Evolutionary conservation across 1,284 basidiomycete species (phyloP).

Genomic region (Boletus smithii): DNA sequence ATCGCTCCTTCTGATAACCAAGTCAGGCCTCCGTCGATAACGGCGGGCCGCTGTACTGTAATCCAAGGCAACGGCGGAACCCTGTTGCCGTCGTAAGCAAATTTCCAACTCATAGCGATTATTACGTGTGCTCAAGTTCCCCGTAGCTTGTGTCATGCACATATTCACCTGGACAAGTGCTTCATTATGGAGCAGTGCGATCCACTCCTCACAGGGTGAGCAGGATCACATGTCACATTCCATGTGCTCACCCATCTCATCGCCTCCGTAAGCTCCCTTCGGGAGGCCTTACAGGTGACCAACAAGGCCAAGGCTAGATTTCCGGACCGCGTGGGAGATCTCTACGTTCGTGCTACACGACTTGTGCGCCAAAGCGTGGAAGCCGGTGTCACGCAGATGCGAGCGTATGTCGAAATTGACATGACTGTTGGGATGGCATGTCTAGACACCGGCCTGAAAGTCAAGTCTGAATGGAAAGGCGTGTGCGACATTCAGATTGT

Average conservation of each 20-base stretch:
- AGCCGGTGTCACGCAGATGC: conserved; percentile 59
- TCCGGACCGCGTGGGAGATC: conserved; percentile 40
- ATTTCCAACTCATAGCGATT: background rate
- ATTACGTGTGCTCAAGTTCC: conserved; percentile 8
- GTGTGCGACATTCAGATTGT: conserved; percentile 56
- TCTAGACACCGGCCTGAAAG: conserved; percentile 46
- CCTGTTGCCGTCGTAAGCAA: conserved; percentile 50
- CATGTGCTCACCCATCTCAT: background rate
- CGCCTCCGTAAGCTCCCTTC: conserved; percentile 44
- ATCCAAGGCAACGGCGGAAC: conserved; percentile 48
- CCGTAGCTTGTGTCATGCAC: conserved; percentile 55
- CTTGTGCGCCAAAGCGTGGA: conserved; percentile 55
- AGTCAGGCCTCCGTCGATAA: background rate
- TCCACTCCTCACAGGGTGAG: conserved; percentile 50
- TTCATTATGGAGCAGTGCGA: conserved; percentile 56
- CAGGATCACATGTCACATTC: background rate
- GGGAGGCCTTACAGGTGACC: conserved; percentile 54
- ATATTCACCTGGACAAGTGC: conserved; percentile 67
- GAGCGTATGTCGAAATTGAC: conserved; percentile 61
- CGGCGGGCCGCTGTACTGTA: background rate
- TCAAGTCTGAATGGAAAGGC: conserved; percentile 44
- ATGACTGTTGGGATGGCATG: conserved; percentile 47
- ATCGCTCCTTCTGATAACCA: conserved; percentile 13
- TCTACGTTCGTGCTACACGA: conserved; percentile 49
- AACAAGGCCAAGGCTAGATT: conserved; percentile 49